phyloP scores from a whole-genome alignment of 768 basidiomycete species.

The Kwoniella europaea region DNA sequence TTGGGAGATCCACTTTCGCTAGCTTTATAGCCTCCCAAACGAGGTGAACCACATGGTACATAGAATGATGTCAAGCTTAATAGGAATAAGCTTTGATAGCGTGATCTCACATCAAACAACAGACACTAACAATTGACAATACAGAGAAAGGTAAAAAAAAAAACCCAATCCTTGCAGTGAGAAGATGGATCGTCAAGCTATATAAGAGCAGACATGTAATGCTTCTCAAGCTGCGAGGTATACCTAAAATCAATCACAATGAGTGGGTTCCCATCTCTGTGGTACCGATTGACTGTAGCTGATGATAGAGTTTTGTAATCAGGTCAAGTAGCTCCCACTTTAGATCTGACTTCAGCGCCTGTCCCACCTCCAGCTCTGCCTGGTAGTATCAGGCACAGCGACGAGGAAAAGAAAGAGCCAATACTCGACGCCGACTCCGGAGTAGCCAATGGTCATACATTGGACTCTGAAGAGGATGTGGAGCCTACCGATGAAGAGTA shows the following conservation, averaged over 20 bases:
- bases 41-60: not conserved
- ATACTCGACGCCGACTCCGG: not conserved
- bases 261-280: conserved; percentile 1
- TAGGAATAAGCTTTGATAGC: conserved; percentile 2
- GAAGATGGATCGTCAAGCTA: not conserved
- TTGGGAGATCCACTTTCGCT: not conserved
- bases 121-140: too few relatives aligned
- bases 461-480: conserved; percentile 12
- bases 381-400: not conserved
- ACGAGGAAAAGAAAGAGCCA: conserved; percentile 7
- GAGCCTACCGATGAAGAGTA: conserved; percentile 37
- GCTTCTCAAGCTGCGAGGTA: not conserved
- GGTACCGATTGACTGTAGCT: not conserved
- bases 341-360: conserved; percentile 3
- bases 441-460: not conserved
- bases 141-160: not conserved
- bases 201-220: not conserved
- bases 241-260: not conserved
- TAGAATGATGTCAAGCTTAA: not conserved
- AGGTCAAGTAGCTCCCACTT: conserved; percentile 9
- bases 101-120: conserved; percentile 12
- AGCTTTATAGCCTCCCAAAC: not conserved
- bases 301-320: not conserved
- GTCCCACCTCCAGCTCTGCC: conserved; percentile 1
- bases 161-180: too few relatives aligned